These are phyloP conservation scores for Fomitiporia mediterranea DNA, from an alignment of 1,284 basidiomycete species.

Conservation along the genomic window DNA sequence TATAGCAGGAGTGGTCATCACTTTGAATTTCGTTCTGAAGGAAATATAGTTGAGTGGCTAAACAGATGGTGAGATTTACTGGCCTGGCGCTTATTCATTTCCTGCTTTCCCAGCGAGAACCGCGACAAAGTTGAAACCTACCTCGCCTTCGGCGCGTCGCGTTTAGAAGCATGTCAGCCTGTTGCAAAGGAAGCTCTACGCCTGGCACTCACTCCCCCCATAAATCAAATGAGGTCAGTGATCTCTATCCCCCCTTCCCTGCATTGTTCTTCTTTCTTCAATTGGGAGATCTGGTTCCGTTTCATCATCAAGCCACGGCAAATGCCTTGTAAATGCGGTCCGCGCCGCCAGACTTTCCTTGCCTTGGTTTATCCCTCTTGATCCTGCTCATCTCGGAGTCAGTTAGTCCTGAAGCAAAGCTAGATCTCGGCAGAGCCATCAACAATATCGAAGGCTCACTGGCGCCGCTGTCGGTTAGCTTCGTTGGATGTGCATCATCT, in stretches of 20 bases:
- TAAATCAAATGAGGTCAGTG: constrained; percentile 79
- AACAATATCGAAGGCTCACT: neutral
- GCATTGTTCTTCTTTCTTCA: neutral
- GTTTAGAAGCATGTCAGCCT: constrained; percentile 76
- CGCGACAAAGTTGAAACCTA: constrained; percentile 79
- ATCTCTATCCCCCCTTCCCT: neutral
- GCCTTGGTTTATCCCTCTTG: neutral
- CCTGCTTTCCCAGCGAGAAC: constrained; percentile 53
- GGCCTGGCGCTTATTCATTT: too few species aligned
- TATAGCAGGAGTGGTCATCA: constrained; percentile 69
- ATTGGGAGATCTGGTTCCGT: too few species aligned
- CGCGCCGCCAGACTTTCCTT: neutral
- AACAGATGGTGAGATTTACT: too few species aligned
- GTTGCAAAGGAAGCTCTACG: constrained; percentile 74
- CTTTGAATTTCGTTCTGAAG: constrained; percentile 59
- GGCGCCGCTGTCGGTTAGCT: neutral
- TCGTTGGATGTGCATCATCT: neutral
- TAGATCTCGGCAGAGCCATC: neutral
- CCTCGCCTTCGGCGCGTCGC: constrained; percentile 76
- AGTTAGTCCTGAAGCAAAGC: too few species aligned
- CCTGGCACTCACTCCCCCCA: constrained; percentile 71
- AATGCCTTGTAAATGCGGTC: neutral
- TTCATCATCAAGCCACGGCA: neutral
- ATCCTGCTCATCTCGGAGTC: neutral
- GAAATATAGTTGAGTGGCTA: constrained; percentile 52